Evolutionary conservation across 768 basidiomycete species (phyloP), one percentile per base, ranked within the genome.

Genomic region (Mycena leptocephala): DNA sequence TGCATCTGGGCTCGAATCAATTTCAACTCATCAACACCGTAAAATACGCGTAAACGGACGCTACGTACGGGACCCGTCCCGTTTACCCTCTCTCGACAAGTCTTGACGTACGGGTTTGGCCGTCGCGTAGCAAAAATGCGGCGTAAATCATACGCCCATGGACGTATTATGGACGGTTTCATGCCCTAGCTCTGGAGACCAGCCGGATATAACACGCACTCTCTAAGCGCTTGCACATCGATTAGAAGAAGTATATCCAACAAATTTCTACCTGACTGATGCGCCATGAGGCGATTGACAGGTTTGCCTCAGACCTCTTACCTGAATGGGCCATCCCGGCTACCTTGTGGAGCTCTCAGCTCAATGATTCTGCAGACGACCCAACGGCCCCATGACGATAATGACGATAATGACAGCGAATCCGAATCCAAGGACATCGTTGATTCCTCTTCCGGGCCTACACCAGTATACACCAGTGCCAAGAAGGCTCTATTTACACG

Each of bases 201-300:
- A 39, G 37, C 7, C 37, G 37, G 37, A 39, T 39, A 39, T 39
- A 39, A 39, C 37, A 39, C 37, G 37, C 8, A 62, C 58, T 74
- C 0, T 81, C 81, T 0, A 84, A 87, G 74, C 81, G 80, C 7
- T 77, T 88, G 1, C 88, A 88, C 59, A 88, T 88, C 35, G 81
- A 88, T 76, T 85, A 77, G 66, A 67, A 77, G 10, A 79, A 84
- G 30, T 80, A 82, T 63, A 63, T 78, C 20, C 56, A 55, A 20
- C 87, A 88, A 68, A 89, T 88, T 88, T 80, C 83, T 0, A 39
- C 33, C 5, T 86, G 83, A 83, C 79, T 88, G 0, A 63, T 74
- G 9, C 78, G 82, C 6, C 84, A 83, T 26, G 87, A 88, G 65
- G 59, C 70, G 16, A 39, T 71, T 18, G 32, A 71, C 48, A 41